Conservation (phyloP, 768 basidiomycete species). For the Russula griseocarnosa region DNA sequence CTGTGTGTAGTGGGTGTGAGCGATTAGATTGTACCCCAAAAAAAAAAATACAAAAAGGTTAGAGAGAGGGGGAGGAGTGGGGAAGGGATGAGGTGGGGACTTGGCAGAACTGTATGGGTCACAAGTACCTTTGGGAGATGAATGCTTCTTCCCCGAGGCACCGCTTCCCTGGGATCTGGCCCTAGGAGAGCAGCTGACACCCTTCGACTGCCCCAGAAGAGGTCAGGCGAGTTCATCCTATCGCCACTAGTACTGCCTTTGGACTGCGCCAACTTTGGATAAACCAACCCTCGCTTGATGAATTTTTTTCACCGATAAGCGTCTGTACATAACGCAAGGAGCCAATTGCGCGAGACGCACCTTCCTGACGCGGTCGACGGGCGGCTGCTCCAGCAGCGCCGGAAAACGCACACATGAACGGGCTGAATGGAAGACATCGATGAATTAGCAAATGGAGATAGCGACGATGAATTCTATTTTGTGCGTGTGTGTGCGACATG, state of each 20-base stretch:
- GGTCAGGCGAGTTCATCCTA: conserved; percentile 37
- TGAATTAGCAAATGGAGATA: conserved; percentile 25
- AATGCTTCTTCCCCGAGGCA: conserved; percentile 4
- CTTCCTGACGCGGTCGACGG: conserved; percentile 35
- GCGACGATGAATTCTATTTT: conserved; percentile 8
- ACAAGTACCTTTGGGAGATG: conserved; percentile 14
- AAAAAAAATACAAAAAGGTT: not conserved
- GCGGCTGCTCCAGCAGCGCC: conserved; percentile 35
- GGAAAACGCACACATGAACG: conserved; percentile 36
- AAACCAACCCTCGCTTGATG: conserved; percentile 33
- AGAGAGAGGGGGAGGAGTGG: not conserved
- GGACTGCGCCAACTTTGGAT: conserved; percentile 42
- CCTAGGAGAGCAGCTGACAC: conserved; percentile 32
- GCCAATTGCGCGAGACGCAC: conserved; percentile 28
- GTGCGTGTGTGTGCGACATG: conserved; percentile 1
- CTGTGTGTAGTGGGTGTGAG: not conserved
- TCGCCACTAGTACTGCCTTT: conserved; percentile 37
- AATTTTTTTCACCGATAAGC: conserved; percentile 18
- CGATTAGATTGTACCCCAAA: not conserved
- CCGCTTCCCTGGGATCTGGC: conserved; percentile 10
- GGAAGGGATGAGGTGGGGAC: not conserved
- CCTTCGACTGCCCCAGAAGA: conserved; percentile 37
- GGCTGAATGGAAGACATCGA: conserved; percentile 27
- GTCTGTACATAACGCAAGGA: conserved; percentile 12
- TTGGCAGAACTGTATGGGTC: not conserved